Base-by-base conservation (phyloP, 108 stramenopile species). In the Bacterosira constricta region DNA sequence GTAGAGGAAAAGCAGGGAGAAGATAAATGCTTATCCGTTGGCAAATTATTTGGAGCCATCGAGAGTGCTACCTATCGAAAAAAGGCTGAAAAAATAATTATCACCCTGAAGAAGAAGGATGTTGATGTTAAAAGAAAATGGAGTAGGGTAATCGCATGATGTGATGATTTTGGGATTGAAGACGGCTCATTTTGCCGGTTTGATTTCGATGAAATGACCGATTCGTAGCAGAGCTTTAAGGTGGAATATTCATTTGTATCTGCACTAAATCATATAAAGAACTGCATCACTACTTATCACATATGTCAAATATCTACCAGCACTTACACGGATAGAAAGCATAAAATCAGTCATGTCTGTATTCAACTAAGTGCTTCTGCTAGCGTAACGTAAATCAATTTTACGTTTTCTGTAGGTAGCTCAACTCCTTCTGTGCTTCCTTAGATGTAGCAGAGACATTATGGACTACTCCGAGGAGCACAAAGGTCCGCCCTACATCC, bases 21-120 rank as follows among this genome's bases (percentile, higher is more conserved):
- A 38, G 75, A 77, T 47, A 47, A 70, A 12, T 77, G 75, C 51
- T 71, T 94, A 36, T 73, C 76, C 15, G 88, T 94, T 71, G 86
- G 69, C 0, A 88, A 71, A 51, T 62, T 94, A n/a, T 71, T 86
- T 57, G 92, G 66, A 7, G 72, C 71, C 0, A 91, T 94, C 56
- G 65, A 76, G 13, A 67, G 63, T 44, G 90, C 87, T 1, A 77
- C 77, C 1, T 89, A 63, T 60, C 86, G 85, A 52, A 71, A 82
- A 23, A 91, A 91, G 66, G 34, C 76, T 18, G 82, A 94, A 35
- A 81, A 72, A 41, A 58, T 94, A 8, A 80, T 94, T 32, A n/a
- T 94, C 12, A 88, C 75, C 2, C 47, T 94, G 31, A 85, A 46
- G 42, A 94, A 94, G 57, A 78, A 83, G 46, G 77, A 71, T 17